phyloP scores from a whole-genome alignment of 805 yeast species.

The Candida boidinii region DNA sequence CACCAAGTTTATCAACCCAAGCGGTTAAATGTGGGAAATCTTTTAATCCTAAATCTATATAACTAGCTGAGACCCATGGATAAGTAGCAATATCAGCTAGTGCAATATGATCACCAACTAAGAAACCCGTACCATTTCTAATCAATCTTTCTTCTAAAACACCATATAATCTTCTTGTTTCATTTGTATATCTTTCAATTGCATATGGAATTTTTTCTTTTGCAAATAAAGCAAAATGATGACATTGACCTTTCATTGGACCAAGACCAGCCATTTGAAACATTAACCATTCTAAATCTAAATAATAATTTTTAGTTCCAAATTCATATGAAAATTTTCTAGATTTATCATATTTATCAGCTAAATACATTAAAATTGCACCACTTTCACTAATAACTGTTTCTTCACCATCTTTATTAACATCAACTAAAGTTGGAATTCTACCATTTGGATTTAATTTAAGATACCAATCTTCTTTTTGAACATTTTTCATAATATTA shows the following conservation, averaged over 20 bases:
- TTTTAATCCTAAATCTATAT: constrained; percentile 10
- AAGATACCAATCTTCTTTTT: constrained; percentile 50
- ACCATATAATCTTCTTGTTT: constrained; percentile 43
- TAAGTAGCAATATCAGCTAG: constrained; percentile 48
- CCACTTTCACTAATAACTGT: constrained; percentile 53
- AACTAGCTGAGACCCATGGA: constrained; percentile 33
- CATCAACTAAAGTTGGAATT: constrained; percentile 46
- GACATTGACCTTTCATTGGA: constrained; percentile 57
- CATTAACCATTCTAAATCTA: constrained; percentile 41
- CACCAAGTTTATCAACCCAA: constrained; percentile 30
- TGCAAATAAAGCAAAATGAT: constrained; percentile 36
- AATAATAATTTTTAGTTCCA: constrained; percentile 38
- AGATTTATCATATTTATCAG: constrained; percentile 52
- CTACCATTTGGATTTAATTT: constrained; percentile 55
- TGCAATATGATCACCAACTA: constrained; percentile 52
- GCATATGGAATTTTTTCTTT: constrained; percentile 47
- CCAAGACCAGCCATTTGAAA: constrained; percentile 55
- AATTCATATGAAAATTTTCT: constrained; percentile 33
- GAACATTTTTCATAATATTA: constrained; percentile 33
- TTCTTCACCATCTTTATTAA: constrained; percentile 29
- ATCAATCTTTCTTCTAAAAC: constrained; percentile 45
- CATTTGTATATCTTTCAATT: constrained; percentile 40
- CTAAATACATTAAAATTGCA: constrained; percentile 51
- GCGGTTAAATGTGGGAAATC: constrained; percentile 31
- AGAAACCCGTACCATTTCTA: constrained; percentile 39